Percentiles rank a stretch among this genome's conserved stretches.
phyloP scores from a whole-genome alignment of 441 rosid species.

The Rhodomyrtus psidioides region DNA sequence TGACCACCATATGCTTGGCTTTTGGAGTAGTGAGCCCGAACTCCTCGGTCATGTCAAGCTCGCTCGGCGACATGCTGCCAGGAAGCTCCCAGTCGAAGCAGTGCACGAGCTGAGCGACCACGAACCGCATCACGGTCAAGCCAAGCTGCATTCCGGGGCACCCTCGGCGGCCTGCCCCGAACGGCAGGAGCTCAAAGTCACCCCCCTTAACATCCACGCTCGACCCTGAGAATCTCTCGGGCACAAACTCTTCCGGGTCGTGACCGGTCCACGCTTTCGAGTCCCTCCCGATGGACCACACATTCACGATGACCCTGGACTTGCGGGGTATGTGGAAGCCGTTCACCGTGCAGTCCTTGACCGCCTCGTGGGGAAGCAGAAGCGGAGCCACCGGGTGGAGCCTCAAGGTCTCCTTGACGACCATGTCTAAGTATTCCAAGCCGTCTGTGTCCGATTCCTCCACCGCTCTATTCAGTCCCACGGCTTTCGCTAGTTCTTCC shows the following conservation, averaged over 20 bases:
- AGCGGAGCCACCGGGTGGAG: not conserved
- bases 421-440: not conserved
- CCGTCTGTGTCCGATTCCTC: not conserved
- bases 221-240: not conserved
- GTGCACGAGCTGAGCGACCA: not conserved
- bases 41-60: not conserved
- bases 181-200: not conserved
- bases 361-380: not conserved
- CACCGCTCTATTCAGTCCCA: not conserved
- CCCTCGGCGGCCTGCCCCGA: not conserved
- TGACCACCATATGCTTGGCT: not conserved
- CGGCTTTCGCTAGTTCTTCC: not conserved
- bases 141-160: not conserved
- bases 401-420: not conserved
- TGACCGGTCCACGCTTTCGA: not conserved
- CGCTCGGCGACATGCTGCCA: not conserved
- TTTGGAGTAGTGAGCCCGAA: not conserved
- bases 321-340: not conserved
- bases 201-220: not conserved
- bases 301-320: not conserved
- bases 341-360: not conserved
- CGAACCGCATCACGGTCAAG: not conserved
- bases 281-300: not conserved
- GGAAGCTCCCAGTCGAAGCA: not conserved
- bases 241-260: not conserved